Base-by-base conservation (phyloP, 2,329 filamentous ascomycete genomes). In the Sphaceloma murrayae region DNA sequence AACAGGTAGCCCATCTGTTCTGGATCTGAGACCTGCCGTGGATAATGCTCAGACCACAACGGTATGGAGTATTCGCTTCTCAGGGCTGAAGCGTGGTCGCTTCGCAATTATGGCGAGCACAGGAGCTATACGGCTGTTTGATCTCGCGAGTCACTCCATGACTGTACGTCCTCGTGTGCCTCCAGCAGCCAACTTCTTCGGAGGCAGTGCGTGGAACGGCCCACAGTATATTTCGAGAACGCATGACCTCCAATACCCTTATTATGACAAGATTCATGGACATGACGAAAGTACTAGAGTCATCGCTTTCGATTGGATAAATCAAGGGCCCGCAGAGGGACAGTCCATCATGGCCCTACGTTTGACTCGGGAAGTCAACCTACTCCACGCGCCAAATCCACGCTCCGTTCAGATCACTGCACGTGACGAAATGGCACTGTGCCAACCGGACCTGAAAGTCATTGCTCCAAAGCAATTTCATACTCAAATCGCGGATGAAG, bases 41-140 rank as follows among this genome's bases (percentile, higher is more conserved):
- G 67, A 73, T 40, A 67, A 64, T 34, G 60, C 58, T 22, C 58
- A 67, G 0, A 66, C 67, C 14, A 65, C 72, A 8, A 67, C 67
- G 2, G 75, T 80, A 32, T 79, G 75, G 75, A 78, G 74, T 56
- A 57, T 80, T 45, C 69, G 75, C 6, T 80, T 77, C 53, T 77
- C 73, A 2, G 74, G 72, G 16, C 71, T 68, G 5, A 74, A 71
- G 54, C 64, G 72, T 46, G 75, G 74, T 9, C 72, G 68, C 16
- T 67, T 80, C 29, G 75, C 73, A 6, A 68, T 77, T 9, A 66
- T 78, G 31, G 72, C 75, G 0, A 79, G 69, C 53, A 71, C 66
- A 2, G 77, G 77, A 9, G 71, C 78, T 48, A 64, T 80, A 52
- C 77, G 73, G 51, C 61, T 72, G 5, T 68, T 72, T 48, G 71